Evolutionary conservation across 1,139 yeast species (phyloP).

Genomic region (Saccharomyces hybrid): DNA sequence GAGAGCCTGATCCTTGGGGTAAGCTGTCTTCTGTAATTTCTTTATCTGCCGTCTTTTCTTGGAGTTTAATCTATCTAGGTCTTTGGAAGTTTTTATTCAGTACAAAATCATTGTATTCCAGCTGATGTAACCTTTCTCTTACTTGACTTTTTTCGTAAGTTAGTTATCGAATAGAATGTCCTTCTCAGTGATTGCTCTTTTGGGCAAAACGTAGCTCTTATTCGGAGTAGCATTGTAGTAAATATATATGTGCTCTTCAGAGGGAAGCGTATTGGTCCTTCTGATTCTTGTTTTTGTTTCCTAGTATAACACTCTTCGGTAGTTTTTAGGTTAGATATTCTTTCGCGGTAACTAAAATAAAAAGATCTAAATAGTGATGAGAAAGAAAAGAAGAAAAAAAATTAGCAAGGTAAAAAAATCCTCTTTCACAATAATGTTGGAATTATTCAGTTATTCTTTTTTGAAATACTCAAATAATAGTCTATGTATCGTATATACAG

Average conservation of each 20-base stretch:
- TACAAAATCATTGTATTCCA: slow-evolving; percentile 15
- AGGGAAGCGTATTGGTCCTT: background rate
- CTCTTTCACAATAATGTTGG: background rate
- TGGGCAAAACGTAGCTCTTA: background rate
- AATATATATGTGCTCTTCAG: background rate
- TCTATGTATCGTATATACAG: background rate
- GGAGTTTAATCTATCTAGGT: slow-evolving; percentile 14
- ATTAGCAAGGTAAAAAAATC: background rate
- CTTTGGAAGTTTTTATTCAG: slow-evolving; percentile 17
- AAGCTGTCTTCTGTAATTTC: slow-evolving; percentile 23
- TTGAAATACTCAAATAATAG: background rate
- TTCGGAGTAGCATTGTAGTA: background rate
- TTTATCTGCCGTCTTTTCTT: slow-evolving; percentile 14
- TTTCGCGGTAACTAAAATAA: background rate
- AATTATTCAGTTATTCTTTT: slow-evolving; percentile 2
- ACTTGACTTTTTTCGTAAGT: slow-evolving; percentile 7
- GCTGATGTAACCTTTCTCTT: slow-evolving; percentile 17
- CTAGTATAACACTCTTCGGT: background rate
- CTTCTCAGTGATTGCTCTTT: background rate
- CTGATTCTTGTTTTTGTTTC: background rate
- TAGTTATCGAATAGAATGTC: background rate
- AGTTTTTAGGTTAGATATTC: background rate
- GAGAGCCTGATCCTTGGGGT: slow-evolving; percentile 26
- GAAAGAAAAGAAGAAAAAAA: background rate
- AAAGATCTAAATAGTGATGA: background rate